These are phyloP conservation scores for Aspergillus chevalieri DNA, from an alignment of 2,329 filamentous ascomycete species.

Conservation along the genomic window DNA sequence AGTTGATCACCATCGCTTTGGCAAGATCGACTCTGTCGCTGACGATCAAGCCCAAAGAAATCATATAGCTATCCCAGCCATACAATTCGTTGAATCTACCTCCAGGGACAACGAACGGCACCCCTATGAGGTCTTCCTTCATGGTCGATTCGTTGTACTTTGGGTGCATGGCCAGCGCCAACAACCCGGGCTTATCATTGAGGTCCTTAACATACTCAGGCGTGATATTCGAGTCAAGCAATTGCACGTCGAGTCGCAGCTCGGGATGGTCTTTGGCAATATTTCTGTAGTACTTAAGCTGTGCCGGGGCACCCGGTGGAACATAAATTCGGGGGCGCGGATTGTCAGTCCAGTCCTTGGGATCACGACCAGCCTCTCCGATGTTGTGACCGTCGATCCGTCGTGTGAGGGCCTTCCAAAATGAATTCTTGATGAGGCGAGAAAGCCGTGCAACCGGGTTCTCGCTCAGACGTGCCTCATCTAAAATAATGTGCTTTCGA, in stretches of 20 bases:
- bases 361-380: slow-evolving; percentile 76
- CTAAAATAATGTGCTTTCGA: slow-evolving; percentile 80
- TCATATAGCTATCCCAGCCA: slow-evolving; percentile 99
- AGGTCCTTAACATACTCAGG: slow-evolving; percentile 74
- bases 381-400: slow-evolving; percentile 78
- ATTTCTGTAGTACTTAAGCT: slow-evolving; percentile 80
- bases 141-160: slow-evolving; percentile 60
- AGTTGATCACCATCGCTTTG: slow-evolving; percentile 92
- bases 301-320: slow-evolving; percentile 74
- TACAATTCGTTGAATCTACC: slow-evolving; percentile 98
- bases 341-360: slow-evolving; percentile 91
- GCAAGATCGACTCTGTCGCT: slow-evolving; percentile 81
- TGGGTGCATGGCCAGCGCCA: slow-evolving; percentile 85
- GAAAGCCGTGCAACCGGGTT: slow-evolving; percentile 87
- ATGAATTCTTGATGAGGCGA: slow-evolving; percentile 79
- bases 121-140: slow-evolving; percentile 64
- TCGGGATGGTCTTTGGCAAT: slow-evolving; percentile 75
- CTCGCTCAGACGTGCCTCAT: slow-evolving; percentile 86
- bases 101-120: slow-evolving; percentile 95
- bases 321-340: slow-evolving; percentile 89
- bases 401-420: slow-evolving; percentile 87
- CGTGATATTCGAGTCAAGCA: slow-evolving; percentile 66
- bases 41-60: slow-evolving; percentile 79
- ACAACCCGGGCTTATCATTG: slow-evolving; percentile 78
- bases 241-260: slow-evolving; percentile 77